Percentiles rank a stretch among this genome's conserved stretches.
phyloP scores from a whole-genome alignment of 495 filamentous ascomycete genomes.

The Talaromyces liani region DNA sequence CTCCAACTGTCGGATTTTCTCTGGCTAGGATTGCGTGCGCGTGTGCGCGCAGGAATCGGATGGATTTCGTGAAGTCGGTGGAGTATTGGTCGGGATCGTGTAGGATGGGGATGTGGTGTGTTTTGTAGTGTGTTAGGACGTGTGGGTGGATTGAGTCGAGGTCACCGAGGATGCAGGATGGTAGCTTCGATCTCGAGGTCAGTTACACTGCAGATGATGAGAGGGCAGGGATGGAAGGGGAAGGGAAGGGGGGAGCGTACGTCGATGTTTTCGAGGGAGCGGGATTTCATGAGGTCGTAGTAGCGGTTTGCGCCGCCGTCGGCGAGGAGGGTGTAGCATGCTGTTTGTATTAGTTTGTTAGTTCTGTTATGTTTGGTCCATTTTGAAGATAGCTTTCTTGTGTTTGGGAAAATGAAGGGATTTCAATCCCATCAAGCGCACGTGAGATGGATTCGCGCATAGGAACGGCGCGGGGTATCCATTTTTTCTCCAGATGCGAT shows the following conservation, averaged over 20 bases:
- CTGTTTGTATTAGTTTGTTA: conserved; percentile 27
- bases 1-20: neutral
- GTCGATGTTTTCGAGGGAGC: conserved; percentile 23
- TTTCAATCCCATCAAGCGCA: neutral
- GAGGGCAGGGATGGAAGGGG: neutral
- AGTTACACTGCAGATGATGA: conserved; percentile 4
- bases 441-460: neutral
- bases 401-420: neutral
- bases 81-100: conserved; percentile 70
- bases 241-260: conserved; percentile 20
- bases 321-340: conserved; percentile 60
- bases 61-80: conserved; percentile 73
- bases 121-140: conserved; percentile 52
- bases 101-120: conserved; percentile 46
- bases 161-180: conserved; percentile 74
- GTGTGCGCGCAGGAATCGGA: conserved; percentile 51
- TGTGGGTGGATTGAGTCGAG: conserved; percentile 68
- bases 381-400: neutral
- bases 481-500: neutral
- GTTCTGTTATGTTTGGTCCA: neutral
- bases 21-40: conserved; percentile 20
- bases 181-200: conserved; percentile 29
- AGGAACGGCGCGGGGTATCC: neutral
- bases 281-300: conserved; percentile 43
- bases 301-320: conserved; percentile 88